Conservation (phyloP, 176 grass and related monocot species). For the Pontederia paniculata region DNA sequence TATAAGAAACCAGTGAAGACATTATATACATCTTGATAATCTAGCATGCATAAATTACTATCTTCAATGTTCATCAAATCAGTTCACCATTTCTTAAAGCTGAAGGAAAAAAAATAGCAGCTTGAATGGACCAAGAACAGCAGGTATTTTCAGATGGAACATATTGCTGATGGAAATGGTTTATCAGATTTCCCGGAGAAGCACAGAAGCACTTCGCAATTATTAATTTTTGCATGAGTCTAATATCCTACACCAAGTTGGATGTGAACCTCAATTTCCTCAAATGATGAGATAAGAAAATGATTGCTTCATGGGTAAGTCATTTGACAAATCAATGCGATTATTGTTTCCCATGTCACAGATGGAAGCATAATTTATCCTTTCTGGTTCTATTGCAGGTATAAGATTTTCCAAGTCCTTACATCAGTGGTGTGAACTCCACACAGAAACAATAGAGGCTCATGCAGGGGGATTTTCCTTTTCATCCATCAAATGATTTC, state of each 20-base stretch:
- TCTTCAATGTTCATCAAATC: constrained; percentile 91
- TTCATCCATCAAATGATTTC: constrained; percentile 92
- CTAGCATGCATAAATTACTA: constrained; percentile 43
- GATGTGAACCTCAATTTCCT: constrained; percentile 72
- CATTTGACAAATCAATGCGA: neutral
- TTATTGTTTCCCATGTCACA: neutral
- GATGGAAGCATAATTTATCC: constrained; percentile 3
- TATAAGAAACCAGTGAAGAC: no score
- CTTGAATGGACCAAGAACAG: constrained; percentile 42
- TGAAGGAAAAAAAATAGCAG: constrained; percentile 48
- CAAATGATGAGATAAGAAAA: constrained; percentile 69
- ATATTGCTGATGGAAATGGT: constrained; percentile 96
- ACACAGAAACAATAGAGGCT: constrained; percentile 74
- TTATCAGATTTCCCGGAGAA: constrained; percentile 70
- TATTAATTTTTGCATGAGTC: constrained; percentile 69
- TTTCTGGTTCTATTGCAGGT: constrained; percentile 32
- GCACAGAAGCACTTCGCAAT: no score
- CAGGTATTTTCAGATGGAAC: constrained; percentile 60
- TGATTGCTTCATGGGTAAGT: constrained; percentile 73
- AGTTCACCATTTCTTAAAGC: constrained; percentile 77
- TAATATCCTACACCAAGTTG: constrained; percentile 48
- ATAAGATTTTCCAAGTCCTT: constrained; percentile 94
- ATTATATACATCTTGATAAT: no score
- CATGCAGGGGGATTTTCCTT: constrained; percentile 72
- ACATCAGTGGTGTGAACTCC: constrained; percentile 65